A percentile compares a stretch with the other conserved stretches of the same genome.
phyloP scores from a whole-genome alignment of 1,284 basidiomycete genomes.

The Papiliotrema flavescens region DNA sequence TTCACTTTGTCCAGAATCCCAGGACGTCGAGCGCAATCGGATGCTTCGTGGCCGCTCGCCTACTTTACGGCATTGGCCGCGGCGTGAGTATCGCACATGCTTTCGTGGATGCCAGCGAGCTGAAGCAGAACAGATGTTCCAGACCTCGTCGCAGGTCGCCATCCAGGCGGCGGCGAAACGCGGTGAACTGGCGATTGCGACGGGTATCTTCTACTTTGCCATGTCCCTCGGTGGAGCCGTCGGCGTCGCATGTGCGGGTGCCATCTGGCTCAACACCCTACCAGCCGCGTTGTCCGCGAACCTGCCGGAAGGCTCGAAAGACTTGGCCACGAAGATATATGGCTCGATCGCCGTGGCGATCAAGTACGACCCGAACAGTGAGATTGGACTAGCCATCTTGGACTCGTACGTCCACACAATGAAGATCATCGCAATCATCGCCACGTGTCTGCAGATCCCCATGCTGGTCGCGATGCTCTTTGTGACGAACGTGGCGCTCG shows the following conservation, averaged over 20 bases:
- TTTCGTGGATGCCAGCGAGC: too few species aligned
- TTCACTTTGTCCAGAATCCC: too few species aligned
- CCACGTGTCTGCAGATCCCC: slow-evolving; percentile 16
- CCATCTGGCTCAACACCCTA: slow-evolving; percentile 12
- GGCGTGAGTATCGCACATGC: too few species aligned
- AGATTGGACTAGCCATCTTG: slow-evolving; percentile 8
- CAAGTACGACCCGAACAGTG: slow-evolving; percentile 7
- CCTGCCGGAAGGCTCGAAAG: slow-evolving; percentile 6
- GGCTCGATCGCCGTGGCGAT: background rate
- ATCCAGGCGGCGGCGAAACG: slow-evolving; percentile 4
- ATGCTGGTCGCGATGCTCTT: slow-evolving; percentile 18
- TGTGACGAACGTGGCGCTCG: slow-evolving; percentile 10
- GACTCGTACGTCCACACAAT: slow-evolving; percentile 14
- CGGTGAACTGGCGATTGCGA: slow-evolving; percentile 13
- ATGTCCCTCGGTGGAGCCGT: slow-evolving; percentile 17
- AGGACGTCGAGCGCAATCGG: too few species aligned
- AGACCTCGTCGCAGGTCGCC: background rate
- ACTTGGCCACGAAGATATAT: background rate
- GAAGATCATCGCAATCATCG: slow-evolving; percentile 16
- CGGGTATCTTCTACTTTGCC: slow-evolving; percentile 19
- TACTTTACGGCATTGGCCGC: background rate
- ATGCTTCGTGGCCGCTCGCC: background rate
- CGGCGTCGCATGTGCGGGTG: slow-evolving; percentile 13
- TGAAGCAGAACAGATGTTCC: background rate
- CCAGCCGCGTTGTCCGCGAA: slow-evolving; percentile 7